Evolutionary conservation across 345 rosid species (phyloP).

Genomic region (Excoecaria cochinchinensis): DNA sequence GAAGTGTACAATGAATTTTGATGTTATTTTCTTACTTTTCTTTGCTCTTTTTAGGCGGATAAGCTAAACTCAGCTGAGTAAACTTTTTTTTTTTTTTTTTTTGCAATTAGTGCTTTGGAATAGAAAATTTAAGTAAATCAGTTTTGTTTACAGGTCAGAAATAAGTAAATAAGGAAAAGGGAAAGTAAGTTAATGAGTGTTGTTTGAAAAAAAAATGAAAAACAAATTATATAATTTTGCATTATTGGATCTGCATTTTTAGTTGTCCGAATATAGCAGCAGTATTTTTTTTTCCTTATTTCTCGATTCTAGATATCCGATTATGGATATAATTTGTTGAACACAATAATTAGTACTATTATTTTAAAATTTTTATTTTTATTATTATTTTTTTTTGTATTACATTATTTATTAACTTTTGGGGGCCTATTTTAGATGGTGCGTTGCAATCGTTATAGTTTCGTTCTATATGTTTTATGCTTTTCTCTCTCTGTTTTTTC

Average conservation of each 20-base stretch:
- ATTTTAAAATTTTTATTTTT: too few species aligned
- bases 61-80: not conserved
- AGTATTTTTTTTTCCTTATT: not conserved
- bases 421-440: not conserved
- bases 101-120: not conserved
- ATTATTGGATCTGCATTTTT: conserved; percentile 8
- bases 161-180: not conserved
- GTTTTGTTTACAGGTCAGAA: not conserved
- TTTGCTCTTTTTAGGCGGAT: conserved; percentile 4
- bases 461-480: not conserved
- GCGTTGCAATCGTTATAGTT: not conserved
- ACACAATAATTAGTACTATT: too few species aligned
- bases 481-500: not conserved
- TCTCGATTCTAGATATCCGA: not conserved
- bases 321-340: not conserved
- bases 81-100: not conserved
- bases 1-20: not conserved
- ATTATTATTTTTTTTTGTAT: not conserved
- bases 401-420: not conserved
- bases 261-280: not conserved
- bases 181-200: not conserved
- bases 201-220: not conserved
- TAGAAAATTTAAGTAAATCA: not conserved
- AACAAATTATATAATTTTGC: not conserved
- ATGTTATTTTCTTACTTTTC: not conserved